phyloP scores from a whole-genome alignment of 208 protist genomes.

The Phytomonas sp. region DNA sequence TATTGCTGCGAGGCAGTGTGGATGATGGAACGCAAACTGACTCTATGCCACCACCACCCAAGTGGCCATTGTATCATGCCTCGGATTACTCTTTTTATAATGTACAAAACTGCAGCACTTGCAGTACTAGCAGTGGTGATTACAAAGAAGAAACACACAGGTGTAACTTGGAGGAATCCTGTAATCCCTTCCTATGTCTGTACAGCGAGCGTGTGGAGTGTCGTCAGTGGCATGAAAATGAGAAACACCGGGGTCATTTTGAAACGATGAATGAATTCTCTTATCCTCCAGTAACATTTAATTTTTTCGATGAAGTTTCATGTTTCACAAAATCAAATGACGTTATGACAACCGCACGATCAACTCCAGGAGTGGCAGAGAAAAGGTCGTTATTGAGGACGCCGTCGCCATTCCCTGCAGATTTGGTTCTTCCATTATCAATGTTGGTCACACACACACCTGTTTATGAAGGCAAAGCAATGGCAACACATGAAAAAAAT shows the following conservation, averaged over 20 bases:
- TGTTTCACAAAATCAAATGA: neutral
- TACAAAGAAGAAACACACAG: neutral
- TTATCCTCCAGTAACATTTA: neutral
- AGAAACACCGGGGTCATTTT: neutral
- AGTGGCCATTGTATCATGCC: neutral
- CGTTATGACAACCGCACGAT: neutral
- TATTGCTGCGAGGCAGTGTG: neutral
- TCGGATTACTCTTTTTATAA: neutral
- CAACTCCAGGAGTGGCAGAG: neutral
- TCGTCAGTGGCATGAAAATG: neutral
- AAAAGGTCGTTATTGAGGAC: neutral
- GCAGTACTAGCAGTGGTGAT: neutral
- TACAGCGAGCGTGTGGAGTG: neutral
- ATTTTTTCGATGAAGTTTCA: neutral
- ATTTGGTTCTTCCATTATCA: neutral
- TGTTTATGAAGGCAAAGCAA: neutral
- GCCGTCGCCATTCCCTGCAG: neutral
- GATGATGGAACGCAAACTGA: neutral
- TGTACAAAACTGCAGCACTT: neutral
- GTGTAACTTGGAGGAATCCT: neutral
- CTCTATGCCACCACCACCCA: neutral
- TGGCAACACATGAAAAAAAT: neutral
- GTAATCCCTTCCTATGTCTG: neutral
- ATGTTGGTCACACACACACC: neutral
- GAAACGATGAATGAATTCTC: neutral